phyloP scores from a whole-genome alignment of 2,329 filamentous ascomycete species.

The Aureobasidium lini region DNA sequence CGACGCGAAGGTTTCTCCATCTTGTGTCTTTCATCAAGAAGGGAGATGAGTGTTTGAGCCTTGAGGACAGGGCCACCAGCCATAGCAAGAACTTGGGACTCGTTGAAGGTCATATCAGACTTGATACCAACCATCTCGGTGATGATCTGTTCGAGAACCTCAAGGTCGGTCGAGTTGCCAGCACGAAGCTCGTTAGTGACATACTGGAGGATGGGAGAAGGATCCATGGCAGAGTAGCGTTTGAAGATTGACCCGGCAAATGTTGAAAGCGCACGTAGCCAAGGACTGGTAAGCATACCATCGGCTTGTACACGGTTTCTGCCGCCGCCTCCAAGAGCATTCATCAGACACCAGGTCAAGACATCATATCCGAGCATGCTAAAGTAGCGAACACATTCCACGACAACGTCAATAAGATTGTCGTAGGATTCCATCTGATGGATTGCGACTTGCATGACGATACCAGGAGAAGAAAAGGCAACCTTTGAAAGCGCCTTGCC shows the following conservation, averaged over 20 bases:
- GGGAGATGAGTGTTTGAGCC: conserved; percentile 68
- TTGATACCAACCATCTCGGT: conserved; percentile 91
- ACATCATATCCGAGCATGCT: conserved; percentile 89
- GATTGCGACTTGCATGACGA: conserved; percentile 84
- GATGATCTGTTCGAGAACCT: conserved; percentile 85
- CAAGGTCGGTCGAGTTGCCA: conserved; percentile 82
- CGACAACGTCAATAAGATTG: conserved; percentile 89
- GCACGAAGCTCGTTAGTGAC: conserved; percentile 74
- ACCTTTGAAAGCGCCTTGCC: conserved; percentile 84
- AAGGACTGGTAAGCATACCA: conserved; percentile 74
- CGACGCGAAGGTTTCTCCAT: conserved; percentile 61
- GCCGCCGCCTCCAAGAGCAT: conserved; percentile 52
- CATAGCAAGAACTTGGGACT: conserved; percentile 79
- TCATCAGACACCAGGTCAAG: conserved; percentile 85
- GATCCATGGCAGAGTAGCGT: conserved; percentile 75
- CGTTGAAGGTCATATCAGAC: conserved; percentile 78
- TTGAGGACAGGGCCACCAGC: conserved; percentile 75
- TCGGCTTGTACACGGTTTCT: conserved; percentile 55
- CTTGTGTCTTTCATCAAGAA: conserved; percentile 76
- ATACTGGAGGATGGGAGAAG: conserved; percentile 80
- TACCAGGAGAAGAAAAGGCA: conserved; percentile 81
- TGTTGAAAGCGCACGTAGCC: conserved; percentile 82
- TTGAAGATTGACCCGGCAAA: conserved; percentile 89
- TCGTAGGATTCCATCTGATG: conserved; percentile 89
- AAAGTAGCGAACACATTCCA: conserved; percentile 91